Base-by-base conservation (phyloP, 1,284 basidiomycete genomes). In the Puccinia polysora region DNA sequence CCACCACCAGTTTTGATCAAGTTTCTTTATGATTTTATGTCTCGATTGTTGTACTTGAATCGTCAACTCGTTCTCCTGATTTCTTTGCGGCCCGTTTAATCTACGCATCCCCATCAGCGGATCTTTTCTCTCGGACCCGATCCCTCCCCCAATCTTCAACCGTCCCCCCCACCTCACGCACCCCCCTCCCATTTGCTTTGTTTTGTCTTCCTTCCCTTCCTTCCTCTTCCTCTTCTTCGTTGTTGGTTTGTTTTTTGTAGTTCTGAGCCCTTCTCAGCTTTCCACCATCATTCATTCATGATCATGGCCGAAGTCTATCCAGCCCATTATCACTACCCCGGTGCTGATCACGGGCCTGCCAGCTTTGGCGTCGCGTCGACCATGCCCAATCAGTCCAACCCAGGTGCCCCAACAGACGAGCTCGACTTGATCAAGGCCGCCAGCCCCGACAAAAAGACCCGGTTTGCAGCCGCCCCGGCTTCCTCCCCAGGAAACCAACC, bases 301-400 rank as follows among this genome's bases (percentile, higher is more conserved):
- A 70, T 60, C 56, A 71, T 71, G 69, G 38, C 69, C 28, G 69
- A 71, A 45, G 59, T 71, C 15, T 71, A 71, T 71, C 58, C 69
- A 43, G 49, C 56, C 23, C 49, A 47, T 23, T 60, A 71, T 15
- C 59, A 71, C 58, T 60, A 62, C 40, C 49, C 59, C 28, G 59
- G 58, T 12, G 53, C 56, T 23, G 69, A 71, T 36, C 47, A 50
- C 58, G 32, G 23, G 2, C 28, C 47, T 28, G 20, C 28, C 15
- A 49, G 52, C 62, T 50, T 50, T 52, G 47, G 45, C 12, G 30
- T 43, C 10, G 45, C 38, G 25, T 50, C 53, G n/a, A 47, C 32
- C 32, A 28, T 45, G 20, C 49, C 25, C 58, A 36, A 71, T 38
- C 56, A 59, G 23, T 20, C 34, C 14, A 60, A 25, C 25, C 50